Base-by-base conservation (phyloP, 78 protist genomes). In the Dictyostelium purpureum region DNA sequence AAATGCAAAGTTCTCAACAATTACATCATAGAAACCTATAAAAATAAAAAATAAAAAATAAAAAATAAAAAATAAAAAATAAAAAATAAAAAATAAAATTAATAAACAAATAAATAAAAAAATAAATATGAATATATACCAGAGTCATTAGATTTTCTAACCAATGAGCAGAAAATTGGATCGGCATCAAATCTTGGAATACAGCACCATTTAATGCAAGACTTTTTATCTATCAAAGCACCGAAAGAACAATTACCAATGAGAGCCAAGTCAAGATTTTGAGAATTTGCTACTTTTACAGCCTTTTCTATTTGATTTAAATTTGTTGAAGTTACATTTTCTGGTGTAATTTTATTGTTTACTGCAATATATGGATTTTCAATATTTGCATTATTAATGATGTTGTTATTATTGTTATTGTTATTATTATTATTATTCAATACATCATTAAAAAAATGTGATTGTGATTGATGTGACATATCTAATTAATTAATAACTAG, bases 141-240 rank as follows among this genome's bases (percentile, higher is more conserved):
- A 33, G 65, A 38, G 37, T 88, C 87, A 74, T 85, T 87, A 57
- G 96, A 52, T 43, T 73, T 85, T 74, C 88, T 88, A 35, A 94
- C 88, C 16, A 94, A 54, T 3, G 85, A 74, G 38, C 96, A 94
- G 83, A 94, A 94, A n/a, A 94, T 82, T 35, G 96, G 96, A 94
- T 94, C 96, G 2, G 94, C 96, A 87, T 94, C 96, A 45, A 94
- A 94, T 52, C 94, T 75, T 14, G 96, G 96, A 54, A 82, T 79
- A 65, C 96, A 93, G 33, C 90, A 85, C 96, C 96, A 93, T 76
- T 79, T 82, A 19, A 93, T 76, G 19, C 79, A 79, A 6, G 92
- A 69, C 33, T 93, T 79, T 12, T 77, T 82, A 51, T 82, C 91
- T 14, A 93, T 65, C 0, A 93, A 61, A 18, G 96, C 96, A 56